Evolutionary conservation across 805 yeast species (phyloP), one percentile per base, ranked within the genome.

Genomic region (Monosporozyma solicola): DNA sequence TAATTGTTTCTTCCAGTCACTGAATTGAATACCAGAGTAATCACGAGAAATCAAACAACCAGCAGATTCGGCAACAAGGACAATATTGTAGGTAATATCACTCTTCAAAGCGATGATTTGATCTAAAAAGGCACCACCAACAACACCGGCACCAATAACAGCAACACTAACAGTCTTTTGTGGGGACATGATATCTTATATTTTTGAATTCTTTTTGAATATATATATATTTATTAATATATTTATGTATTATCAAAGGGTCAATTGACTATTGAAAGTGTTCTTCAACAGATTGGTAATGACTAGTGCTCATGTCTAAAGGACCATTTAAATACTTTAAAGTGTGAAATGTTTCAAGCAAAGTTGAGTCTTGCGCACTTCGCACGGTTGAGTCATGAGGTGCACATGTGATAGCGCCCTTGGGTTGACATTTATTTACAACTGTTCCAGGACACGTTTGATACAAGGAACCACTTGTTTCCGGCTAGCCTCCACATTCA

Each of bases 141-240:
- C 98, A 50, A 92, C 94, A 64, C 99, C 99, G 52, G 97, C 84
- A 52, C 91, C 91, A 55, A 85, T 80, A 61, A 85, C 76, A 37
- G 90, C 91, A 59, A 85, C 71, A 64, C 85, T 84, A 51, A 84
- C 85, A 55, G 78, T 65, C 60, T 74, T 78, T 39, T 16, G 43
- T 24, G 56, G 53, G 51, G 74, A 62, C 83, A 79, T 80, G 20
- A 22, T 48, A 13, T 10, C 13, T 37, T 39, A 39, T 20, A 2
- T 39, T 9, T 39, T 11, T 39, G 8, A 16, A 16, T 39, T 39
- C 3, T 6, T 20, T 20, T 16, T 6, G 7, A 20, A 24, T n/a
- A 16, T 37, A 37, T 15, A 37, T 37, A 37, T 16, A 37, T n/a
- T 15, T n/a, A 16, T 37, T 15, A 5, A 37, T 37, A 37, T 16